These are phyloP conservation scores for Apophysomyces sp. DNA, from an alignment of 371 early-diverging fungal genomes.

Conservation along the genomic window DNA sequence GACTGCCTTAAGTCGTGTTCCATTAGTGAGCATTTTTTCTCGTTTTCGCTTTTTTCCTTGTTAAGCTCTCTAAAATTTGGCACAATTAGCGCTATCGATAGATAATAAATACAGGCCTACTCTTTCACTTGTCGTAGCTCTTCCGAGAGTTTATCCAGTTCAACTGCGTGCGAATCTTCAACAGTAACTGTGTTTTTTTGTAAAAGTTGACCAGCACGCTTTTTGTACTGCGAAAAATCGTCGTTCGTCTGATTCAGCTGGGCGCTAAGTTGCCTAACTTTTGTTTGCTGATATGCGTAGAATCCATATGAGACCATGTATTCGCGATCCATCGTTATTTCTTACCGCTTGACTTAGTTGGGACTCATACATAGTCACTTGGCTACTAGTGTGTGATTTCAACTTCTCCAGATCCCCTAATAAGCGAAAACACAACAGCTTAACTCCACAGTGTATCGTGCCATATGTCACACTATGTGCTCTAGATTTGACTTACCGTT, in stretches of 20 bases:
- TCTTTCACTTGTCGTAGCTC: constrained; percentile 29
- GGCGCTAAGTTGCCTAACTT: constrained; percentile 39
- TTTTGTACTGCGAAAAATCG: constrained; percentile 64
- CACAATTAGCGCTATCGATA: not conserved
- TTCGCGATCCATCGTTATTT: not conserved
- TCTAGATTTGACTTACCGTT: constrained; percentile 30
- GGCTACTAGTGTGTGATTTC: constrained; percentile 42
- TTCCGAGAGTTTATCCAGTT: constrained; percentile 37
- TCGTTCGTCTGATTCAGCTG: constrained; percentile 46
- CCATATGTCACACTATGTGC: not conserved
- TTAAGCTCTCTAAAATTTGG: constrained; percentile 11
- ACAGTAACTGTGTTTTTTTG: constrained; percentile 39
- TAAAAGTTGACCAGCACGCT: constrained; percentile 54
- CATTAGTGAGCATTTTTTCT: constrained; percentile 27
- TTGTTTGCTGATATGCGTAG: constrained; percentile 39
- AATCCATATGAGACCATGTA: not conserved
- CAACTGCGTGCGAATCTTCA: constrained; percentile 25
- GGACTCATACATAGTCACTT: constrained; percentile 41
- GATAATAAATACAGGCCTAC: constrained; percentile 9
- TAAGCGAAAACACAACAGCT: not conserved
- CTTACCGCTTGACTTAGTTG: constrained; percentile 52
- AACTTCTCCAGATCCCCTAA: constrained; percentile 47
- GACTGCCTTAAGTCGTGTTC: constrained; percentile 54
- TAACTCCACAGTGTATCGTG: not conserved
- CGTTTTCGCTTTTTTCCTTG: constrained; percentile 21